These are phyloP conservation scores for Yamadazyma aaseri DNA, from an alignment of 1,139 yeast species.

Conservation along the genomic window DNA sequence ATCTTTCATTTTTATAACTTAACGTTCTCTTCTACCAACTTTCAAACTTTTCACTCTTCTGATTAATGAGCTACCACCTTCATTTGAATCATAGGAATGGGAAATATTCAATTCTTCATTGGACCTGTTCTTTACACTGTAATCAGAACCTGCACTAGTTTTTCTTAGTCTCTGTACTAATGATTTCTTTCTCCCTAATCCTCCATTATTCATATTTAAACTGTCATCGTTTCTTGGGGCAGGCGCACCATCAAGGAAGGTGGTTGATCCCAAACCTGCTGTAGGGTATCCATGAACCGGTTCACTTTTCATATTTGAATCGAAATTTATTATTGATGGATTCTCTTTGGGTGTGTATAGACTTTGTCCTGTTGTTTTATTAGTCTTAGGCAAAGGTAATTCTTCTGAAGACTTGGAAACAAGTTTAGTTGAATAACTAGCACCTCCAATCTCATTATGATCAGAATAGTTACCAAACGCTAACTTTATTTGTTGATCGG, in stretches of 20 bases:
- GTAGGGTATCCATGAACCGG: constrained; percentile 85
- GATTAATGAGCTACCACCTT: constrained; percentile 51
- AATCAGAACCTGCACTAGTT: constrained; percentile 37
- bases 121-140: constrained; percentile 33
- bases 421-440: constrained; percentile 15
- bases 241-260: constrained; percentile 95
- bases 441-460: constrained; percentile 38
- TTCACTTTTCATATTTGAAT: constrained; percentile 63
- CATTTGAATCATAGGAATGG: constrained; percentile 27
- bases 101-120: constrained; percentile 23
- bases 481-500: constrained; percentile 56
- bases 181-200: constrained; percentile 71
- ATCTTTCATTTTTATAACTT: too few species aligned
- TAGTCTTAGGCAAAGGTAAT: constrained; percentile 13
- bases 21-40: constrained; percentile 53
- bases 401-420: constrained; percentile 16
- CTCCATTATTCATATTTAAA: constrained; percentile 29
- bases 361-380: constrained; percentile 16
- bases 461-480: constrained; percentile 56
- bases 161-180: constrained; percentile 63
- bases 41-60: constrained; percentile 87
- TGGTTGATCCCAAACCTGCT: constrained; percentile 85
- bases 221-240: constrained; percentile 56
- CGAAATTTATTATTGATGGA: constrained; percentile 63
- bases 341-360: constrained; percentile 43